Evolutionary conservation across 495 filamentous ascomycete species (phyloP).

Genomic region (Talaromyces borbonicus): DNA sequence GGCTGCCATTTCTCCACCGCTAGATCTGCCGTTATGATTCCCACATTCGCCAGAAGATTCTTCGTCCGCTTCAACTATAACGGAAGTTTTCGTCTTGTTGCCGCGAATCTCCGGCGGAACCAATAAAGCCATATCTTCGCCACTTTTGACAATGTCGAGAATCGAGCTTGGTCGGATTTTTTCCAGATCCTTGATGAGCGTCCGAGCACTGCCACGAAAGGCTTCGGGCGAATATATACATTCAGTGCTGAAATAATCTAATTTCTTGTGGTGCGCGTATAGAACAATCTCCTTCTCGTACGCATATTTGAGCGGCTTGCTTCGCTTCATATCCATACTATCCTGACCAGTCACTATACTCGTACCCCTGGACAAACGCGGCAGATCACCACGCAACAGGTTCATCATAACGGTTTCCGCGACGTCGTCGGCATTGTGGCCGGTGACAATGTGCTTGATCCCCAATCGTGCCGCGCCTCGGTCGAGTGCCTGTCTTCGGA

Average conservation of each 20-base stretch:
- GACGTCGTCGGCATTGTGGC: constrained; percentile 95
- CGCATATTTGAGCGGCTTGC: constrained; percentile 94
- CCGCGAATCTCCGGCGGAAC: constrained; percentile 52
- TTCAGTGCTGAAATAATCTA: constrained; percentile 97
- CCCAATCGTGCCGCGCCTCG: constrained; percentile 79
- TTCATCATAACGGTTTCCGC: constrained; percentile 99
- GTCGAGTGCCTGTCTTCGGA: constrained; percentile 88
- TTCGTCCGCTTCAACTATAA: constrained; percentile 39
- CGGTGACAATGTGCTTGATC: constrained; percentile 91
- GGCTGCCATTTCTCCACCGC: constrained; percentile 80
- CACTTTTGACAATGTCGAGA: constrained; percentile 85
- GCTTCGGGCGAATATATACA: constrained; percentile 98
- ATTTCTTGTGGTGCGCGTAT: constrained; percentile 89
- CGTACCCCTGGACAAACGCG: constrained; percentile 80
- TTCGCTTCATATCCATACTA: constrained; percentile 72
- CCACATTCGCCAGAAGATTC: constrained; percentile 58
- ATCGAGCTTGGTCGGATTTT: constrained; percentile 88
- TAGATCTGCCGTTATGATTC: constrained; percentile 56
- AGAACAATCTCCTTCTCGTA: constrained; percentile 99
- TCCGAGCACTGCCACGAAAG: constrained; percentile 87
- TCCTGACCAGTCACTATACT: constrained; percentile 77
- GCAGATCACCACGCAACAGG: constrained; percentile 78
- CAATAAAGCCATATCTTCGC: constrained; percentile 88
- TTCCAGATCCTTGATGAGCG: constrained; percentile 90
- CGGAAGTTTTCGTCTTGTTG: constrained; percentile 20